A percentile compares a stretch with the other conserved stretches of the same genome.
Evolutionary conservation across 2,329 filamentous ascomycete species (phyloP).

Genomic region (Biscogniauxia marginata): DNA sequence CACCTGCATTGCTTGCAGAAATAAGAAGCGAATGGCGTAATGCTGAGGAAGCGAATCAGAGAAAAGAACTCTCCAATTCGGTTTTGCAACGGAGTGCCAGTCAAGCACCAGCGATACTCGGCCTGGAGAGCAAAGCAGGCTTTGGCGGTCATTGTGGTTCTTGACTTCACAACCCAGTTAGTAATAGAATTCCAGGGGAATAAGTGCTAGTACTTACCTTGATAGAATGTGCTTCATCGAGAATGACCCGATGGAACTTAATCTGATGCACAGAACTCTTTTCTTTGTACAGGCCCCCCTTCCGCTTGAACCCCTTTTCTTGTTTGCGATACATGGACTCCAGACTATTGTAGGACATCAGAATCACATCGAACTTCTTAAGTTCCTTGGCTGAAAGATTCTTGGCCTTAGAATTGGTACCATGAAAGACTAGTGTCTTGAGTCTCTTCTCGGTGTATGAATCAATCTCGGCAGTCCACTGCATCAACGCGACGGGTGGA

Average conservation of each 20-base stretch:
- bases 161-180: constrained; percentile 47
- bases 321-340: constrained; percentile 93
- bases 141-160: constrained; percentile 87
- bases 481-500: constrained; percentile 91
- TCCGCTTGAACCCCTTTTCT: constrained; percentile 82
- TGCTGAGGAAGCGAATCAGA: constrained; percentile 83
- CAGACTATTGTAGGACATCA: constrained; percentile 92
- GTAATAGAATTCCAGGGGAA: constrained; percentile 19
- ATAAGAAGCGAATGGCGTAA: constrained; percentile 88
- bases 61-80: constrained; percentile 98
- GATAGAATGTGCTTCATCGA: constrained; percentile 96
- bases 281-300: constrained; percentile 78
- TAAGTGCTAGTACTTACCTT: constrained; percentile 50
- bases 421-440: constrained; percentile 88
- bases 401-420: constrained; percentile 81
- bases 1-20: constrained; percentile 88
- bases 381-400: constrained; percentile 71
- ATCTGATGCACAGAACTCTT: constrained; percentile 78
- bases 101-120: constrained; percentile 92
- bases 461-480: constrained; percentile 83
- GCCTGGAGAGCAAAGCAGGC: constrained; percentile 90
- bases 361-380: constrained; percentile 84
- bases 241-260: constrained; percentile 83
- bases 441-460: constrained; percentile 83
- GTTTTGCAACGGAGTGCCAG: constrained; percentile 93